phyloP scores from a whole-genome alignment of 495 filamentous ascomycete species.

The Lophiostoma macrostomum region DNA sequence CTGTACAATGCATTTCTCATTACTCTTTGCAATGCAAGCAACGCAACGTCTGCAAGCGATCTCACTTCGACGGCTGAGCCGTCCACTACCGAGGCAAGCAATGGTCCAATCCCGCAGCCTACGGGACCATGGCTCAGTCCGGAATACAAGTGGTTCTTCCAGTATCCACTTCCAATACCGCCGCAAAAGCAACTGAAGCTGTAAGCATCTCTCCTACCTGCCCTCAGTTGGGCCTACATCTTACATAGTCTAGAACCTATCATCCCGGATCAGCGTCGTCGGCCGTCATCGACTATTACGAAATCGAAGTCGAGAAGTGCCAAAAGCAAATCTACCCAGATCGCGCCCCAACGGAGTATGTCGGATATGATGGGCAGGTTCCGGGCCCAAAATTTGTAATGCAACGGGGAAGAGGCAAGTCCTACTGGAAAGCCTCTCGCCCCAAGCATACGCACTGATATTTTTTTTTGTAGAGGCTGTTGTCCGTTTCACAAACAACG shows the following conservation, averaged over 20 bases:
- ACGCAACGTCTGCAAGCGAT: no score
- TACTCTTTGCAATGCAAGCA: no score
- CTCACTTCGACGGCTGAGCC: no score
- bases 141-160: conserved; percentile 45
- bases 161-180: conserved; percentile 48
- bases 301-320: conserved; percentile 47
- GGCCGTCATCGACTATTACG: conserved; percentile 43
- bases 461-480: conserved; percentile 38
- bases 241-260: no score
- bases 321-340: conserved; percentile 45
- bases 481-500: conserved; percentile 49
- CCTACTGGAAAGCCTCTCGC: not conserved
- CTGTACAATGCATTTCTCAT: no score
- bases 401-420: conserved; percentile 39
- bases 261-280: no score
- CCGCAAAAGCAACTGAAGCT: conserved; percentile 42
- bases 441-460: not conserved
- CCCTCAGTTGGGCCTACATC: no score
- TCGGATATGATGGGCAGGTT: conserved; percentile 50
- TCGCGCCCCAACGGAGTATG: conserved; percentile 41
- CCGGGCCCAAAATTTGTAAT: conserved; percentile 49
- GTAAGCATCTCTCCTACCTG: no score
- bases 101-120: not conserved
- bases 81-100: not conserved
- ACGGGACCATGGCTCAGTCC: conserved; percentile 28